Conservation (phyloP, 2,329 filamentous ascomycete species). For the Chalaropsis thielavioides region DNA sequence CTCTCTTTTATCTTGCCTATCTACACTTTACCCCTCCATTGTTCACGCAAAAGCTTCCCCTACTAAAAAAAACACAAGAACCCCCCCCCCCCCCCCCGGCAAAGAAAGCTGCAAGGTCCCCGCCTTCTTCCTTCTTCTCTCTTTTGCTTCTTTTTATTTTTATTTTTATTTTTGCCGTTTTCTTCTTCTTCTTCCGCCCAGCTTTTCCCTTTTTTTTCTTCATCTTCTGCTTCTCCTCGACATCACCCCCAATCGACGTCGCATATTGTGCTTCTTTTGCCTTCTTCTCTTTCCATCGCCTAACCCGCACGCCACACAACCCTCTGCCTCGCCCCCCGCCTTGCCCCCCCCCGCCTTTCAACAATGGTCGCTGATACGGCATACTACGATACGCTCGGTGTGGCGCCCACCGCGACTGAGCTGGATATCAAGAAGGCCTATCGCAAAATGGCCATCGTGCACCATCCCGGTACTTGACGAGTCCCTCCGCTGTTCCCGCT, state of each 20-base stretch:
- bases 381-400: conserved; percentile 79
- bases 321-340: background rate
- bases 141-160: conserved; percentile 16
- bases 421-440: conserved; percentile 97
- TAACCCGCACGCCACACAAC: background rate
- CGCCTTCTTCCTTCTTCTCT: conserved; percentile 1
- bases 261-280: background rate
- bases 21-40: background rate
- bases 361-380: conserved; percentile 74
- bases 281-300: conserved; percentile 2
- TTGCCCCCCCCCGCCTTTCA: background rate
- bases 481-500: conserved; percentile 20
- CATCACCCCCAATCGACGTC: background rate
- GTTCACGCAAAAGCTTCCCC: background rate
- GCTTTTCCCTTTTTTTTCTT: conserved; percentile 6
- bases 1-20: background rate
- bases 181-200: conserved; percentile 7
- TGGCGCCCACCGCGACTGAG: conserved; percentile 70
- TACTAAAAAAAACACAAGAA: background rate
- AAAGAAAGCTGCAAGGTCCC: conserved; percentile 3
- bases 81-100: background rate
- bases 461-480: conserved; percentile 58
- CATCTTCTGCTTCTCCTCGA: background rate
- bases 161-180: conserved; percentile 14
- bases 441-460: conserved; percentile 82